Conservation (phyloP, 2,329 filamentous ascomycete genomes). For the Zymoseptoria tritici region DNA sequence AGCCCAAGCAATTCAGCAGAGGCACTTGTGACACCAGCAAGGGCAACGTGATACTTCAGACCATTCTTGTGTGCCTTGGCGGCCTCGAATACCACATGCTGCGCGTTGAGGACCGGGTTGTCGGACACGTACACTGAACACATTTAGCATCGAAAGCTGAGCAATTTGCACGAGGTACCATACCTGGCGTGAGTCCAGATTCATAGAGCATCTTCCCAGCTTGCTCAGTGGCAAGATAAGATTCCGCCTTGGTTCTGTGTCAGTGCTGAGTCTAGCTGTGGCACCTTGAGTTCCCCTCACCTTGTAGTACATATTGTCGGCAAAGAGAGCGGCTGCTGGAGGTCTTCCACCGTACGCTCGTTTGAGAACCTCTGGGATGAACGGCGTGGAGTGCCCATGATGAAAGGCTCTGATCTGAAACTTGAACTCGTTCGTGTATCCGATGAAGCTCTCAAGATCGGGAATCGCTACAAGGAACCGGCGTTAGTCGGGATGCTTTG, state of each 20-base stretch:
- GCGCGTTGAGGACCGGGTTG: constrained; percentile 62
- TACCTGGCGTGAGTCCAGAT: constrained; percentile 50
- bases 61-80: constrained; percentile 39
- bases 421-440: constrained; percentile 65
- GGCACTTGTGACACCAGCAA: constrained; percentile 35
- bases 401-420: constrained; percentile 61
- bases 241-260: constrained; percentile 47
- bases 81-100: constrained; percentile 58
- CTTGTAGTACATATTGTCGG: constrained; percentile 59
- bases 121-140: constrained; percentile 56
- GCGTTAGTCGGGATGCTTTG: neutral
- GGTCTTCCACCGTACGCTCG: constrained; percentile 33
- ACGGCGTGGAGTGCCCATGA: constrained; percentile 60
- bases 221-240: constrained; percentile 57
- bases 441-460: constrained; percentile 61
- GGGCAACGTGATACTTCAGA: constrained; percentile 35
- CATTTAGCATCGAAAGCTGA: neutral
- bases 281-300: neutral
- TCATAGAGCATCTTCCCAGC: constrained; percentile 61
- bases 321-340: constrained; percentile 53
- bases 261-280: neutral
- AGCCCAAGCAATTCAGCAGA: constrained; percentile 35
- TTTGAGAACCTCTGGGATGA: constrained; percentile 54
- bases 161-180: no score
- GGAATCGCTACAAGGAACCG: constrained; percentile 35